A percentile compares a stretch with the other conserved stretches of the same genome.
phyloP scores from a whole-genome alignment of 768 basidiomycete genomes.

The Suillus variegatus region DNA sequence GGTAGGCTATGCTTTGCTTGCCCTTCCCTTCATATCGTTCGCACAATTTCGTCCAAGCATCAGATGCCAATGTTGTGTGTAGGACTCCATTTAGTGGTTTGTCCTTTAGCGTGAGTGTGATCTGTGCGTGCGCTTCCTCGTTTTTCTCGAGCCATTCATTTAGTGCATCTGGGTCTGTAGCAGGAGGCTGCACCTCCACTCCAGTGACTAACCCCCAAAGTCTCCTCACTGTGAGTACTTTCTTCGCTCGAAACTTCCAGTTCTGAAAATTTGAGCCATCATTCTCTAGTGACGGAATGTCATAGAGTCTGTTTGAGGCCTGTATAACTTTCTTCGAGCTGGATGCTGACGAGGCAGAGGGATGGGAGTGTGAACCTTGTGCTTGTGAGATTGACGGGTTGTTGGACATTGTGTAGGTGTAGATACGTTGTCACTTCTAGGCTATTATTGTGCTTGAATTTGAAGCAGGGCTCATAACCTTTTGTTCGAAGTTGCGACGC shows the following conservation, averaged over 20 bases:
- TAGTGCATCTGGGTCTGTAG: not conserved
- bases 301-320: slow-evolving; percentile 5
- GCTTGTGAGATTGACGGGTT: not conserved
- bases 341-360: not conserved
- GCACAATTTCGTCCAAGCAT: slow-evolving; percentile 14
- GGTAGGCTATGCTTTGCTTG: slow-evolving; percentile 6
- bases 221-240: slow-evolving; percentile 18
- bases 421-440: too few relatives aligned
- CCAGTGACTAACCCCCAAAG: slow-evolving; percentile 11
- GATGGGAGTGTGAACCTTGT: not conserved
- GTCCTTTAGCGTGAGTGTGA: slow-evolving; percentile 23
- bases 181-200: not conserved
- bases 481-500: too few relatives aligned
- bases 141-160: slow-evolving; percentile 8
- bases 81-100: slow-evolving; percentile 20
- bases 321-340: not conserved
- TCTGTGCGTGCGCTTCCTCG: slow-evolving; percentile 18
- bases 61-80: not conserved
- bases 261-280: slow-evolving; percentile 16
- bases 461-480: too few relatives aligned
- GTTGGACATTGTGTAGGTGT: not conserved
- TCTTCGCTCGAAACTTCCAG: slow-evolving; percentile 15
- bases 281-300: slow-evolving; percentile 13
- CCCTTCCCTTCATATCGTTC: slow-evolving; percentile 23
- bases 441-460: too few relatives aligned